Base-by-base conservation (phyloP, 2,329 filamentous ascomycete genomes). In the Sporothrix brunneoviolacea region DNA sequence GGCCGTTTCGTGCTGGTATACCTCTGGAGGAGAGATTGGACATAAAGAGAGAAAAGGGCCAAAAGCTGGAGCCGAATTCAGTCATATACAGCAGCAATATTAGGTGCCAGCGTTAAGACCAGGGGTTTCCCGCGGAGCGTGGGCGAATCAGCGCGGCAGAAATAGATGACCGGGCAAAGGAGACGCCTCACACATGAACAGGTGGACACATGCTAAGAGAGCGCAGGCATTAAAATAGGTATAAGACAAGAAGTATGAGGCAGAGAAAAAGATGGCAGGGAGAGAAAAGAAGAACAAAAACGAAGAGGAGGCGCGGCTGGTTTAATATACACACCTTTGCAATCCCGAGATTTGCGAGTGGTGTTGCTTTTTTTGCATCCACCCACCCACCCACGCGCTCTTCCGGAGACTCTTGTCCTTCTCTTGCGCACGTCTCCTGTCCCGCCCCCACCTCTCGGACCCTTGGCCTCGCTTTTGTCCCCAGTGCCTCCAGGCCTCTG, bases 241-340 rank as follows among this genome's bases (percentile, higher is more conserved):
- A n/a, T n/a, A n/a, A n/a, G n/a, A n/a, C n/a, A 52, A 44, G 46
- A 46, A 9, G n/a, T n/a, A n/a, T n/a, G n/a, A 28, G 7, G 13
- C 18, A 32, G 24, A 16, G 16, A 42, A 42, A 6, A 30, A 40
- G 13, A 24, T 35, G n/a, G n/a, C 13, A 40, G 19, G 19, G n/a
- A 18, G 15, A 48, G 13, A 43, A 28, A 18, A 44, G 21, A 28
- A 21, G 28, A 24, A 27, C n/a, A 44, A 16, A 41, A 27, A 43
- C 12, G 36, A 37, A 48, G 21, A 46, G 37, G 37, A 28, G 35
- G 33, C 24, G 42, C 48, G 51, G 45, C 51, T 51, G 48, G 39
- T 16, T 49, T 50, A 55, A 53, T 53, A 40, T 55, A 51, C 44
- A 16, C 41, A 45, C 42, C 51, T 51, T 48, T 53, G 51, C 51